These are phyloP conservation scores for Halophytophthora polymorphica DNA, from an alignment of 352 stramenopile genomes.

Conservation along the genomic window DNA sequence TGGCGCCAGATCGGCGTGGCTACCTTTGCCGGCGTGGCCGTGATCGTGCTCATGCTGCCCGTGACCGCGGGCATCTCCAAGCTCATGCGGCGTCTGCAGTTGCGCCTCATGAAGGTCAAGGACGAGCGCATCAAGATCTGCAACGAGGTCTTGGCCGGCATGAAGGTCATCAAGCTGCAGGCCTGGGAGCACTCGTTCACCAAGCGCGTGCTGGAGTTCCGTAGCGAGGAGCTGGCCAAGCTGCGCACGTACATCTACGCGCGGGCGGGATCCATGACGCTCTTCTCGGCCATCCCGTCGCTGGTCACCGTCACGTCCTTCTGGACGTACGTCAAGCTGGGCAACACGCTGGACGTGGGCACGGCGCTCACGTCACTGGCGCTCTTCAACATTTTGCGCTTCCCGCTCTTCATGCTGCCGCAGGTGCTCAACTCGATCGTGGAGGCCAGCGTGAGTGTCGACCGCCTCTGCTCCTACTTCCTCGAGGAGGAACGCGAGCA, in stretches of 20 bases:
- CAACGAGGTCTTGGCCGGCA: conserved; percentile 90
- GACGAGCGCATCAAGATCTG: conserved; percentile 93
- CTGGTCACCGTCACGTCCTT: conserved; percentile 93
- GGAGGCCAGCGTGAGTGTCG: conserved; percentile 79
- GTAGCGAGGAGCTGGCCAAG: conserved; percentile 70
- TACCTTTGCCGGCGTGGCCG: conserved; percentile 81
- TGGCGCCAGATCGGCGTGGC: conserved; percentile 61
- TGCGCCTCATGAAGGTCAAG: conserved; percentile 88
- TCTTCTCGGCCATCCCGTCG: conserved; percentile 89
- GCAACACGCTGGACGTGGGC: conserved; percentile 90
- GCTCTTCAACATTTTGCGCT: conserved; percentile 96
- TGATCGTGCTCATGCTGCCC: conserved; percentile 91
- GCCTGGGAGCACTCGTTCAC: conserved; percentile 92
- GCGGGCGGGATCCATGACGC: conserved; percentile 46
- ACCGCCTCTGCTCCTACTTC: conserved; percentile 57
- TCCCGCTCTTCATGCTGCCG: conserved; percentile 97
- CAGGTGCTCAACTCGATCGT: conserved; percentile 94
- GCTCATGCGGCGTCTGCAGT: conserved; percentile 77
- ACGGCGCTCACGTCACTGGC: conserved; percentile 86
- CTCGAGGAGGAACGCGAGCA: conserved; percentile 61
- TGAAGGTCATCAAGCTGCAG: conserved; percentile 97
- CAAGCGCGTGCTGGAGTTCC: conserved; percentile 53
- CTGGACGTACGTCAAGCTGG: conserved; percentile 62
- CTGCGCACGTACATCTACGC: conserved; percentile 68
- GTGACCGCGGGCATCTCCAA: conserved; percentile 76